These are phyloP conservation scores for Nyssa sinensis DNA, from an alignment of 148 eudicot genomes.

Conservation along the genomic window DNA sequence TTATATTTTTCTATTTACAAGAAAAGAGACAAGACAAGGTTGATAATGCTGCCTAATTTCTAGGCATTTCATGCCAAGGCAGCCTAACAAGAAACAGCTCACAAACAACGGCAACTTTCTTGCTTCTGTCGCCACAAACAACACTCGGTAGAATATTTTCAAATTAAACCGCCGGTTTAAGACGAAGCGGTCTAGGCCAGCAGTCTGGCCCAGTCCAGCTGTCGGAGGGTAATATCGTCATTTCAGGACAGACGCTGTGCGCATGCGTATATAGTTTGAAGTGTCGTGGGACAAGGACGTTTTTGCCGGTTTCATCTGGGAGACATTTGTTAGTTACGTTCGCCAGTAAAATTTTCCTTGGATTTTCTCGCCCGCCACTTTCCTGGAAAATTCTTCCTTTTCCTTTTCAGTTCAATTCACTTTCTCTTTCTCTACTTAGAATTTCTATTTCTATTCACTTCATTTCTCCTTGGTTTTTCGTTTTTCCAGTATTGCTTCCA, in stretches of 20 bases:
- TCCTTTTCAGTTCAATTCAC: background rate
- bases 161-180: too few species aligned
- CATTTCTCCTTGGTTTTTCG: background rate
- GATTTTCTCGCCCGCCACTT: slow-evolving; percentile 5
- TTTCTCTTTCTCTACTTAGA: background rate
- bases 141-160: too few species aligned
- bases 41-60: too few species aligned
- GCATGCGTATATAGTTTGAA: background rate
- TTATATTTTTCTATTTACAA: too few species aligned
- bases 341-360: background rate
- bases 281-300: background rate
- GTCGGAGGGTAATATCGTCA: background rate
- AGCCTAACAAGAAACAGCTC: too few species aligned
- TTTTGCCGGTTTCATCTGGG: slow-evolving; percentile 19
- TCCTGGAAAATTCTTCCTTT: background rate
- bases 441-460: background rate
- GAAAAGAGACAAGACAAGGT: too few species aligned
- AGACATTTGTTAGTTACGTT: slow-evolving; percentile 8
- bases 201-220: background rate
- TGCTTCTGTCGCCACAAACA: too few species aligned
- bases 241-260: background rate
- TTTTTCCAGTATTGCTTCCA: background rate
- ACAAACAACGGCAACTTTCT: too few species aligned
- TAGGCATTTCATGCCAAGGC: too few species aligned
- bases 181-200: too few species aligned